phyloP scores from a whole-genome alignment of 768 basidiomycete genomes.

The Lactifluus echinatus region DNA sequence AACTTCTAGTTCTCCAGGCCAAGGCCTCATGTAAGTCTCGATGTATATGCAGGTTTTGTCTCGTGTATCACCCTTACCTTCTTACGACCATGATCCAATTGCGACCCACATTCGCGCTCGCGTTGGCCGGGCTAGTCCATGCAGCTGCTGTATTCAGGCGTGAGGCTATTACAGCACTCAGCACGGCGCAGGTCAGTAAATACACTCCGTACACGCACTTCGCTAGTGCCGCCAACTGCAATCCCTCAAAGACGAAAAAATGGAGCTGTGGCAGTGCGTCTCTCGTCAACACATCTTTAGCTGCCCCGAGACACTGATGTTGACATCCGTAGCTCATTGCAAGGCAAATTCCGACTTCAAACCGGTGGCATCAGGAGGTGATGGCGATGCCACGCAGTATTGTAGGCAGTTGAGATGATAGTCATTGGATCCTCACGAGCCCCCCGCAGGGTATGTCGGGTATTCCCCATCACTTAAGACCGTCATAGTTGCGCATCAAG shows the following conservation, averaged over 20 bases:
- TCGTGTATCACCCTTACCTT: too few species aligned
- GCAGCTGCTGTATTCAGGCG: constrained; percentile 4
- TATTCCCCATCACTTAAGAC: constrained; percentile 33
- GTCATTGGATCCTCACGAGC: neutral
- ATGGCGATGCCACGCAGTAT: constrained; percentile 35
- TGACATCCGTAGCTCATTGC: constrained; percentile 34
- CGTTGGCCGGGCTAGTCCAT: neutral
- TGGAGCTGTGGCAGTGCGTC: constrained; percentile 28
- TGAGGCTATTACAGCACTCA: constrained; percentile 21
- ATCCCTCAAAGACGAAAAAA: constrained; percentile 21
- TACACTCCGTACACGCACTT: constrained; percentile 28
- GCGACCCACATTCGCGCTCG: neutral
- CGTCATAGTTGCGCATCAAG: constrained; percentile 33
- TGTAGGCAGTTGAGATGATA: constrained; percentile 25
- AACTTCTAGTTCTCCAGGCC: too few species aligned
- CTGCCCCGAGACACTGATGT: neutral
- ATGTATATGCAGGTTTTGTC: too few species aligned
- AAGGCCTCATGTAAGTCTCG: too few species aligned
- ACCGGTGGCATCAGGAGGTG: constrained; percentile 41
- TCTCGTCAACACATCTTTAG: neutral
- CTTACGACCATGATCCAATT: neutral
- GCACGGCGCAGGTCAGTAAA: constrained; percentile 22
- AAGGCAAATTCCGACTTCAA: constrained; percentile 39
- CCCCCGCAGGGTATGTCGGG: constrained; percentile 45
- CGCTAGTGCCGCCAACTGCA: constrained; percentile 29